A percentile compares a stretch with the other conserved stretches of the same genome.
Evolutionary conservation across 768 basidiomycete genomes (phyloP).

Genomic region (Pisolithus microcarpus): DNA sequence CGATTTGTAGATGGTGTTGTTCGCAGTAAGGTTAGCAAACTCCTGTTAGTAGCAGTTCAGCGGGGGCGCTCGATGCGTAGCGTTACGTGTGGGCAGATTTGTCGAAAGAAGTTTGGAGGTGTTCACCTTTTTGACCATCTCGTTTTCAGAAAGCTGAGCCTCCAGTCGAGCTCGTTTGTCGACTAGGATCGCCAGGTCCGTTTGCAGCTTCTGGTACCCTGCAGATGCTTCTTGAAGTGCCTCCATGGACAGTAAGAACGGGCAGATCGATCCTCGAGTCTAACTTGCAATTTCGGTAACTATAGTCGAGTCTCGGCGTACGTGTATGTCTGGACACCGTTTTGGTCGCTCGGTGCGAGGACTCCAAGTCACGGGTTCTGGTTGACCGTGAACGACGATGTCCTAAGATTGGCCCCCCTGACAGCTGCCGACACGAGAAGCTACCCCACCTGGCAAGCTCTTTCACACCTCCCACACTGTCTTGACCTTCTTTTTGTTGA

Average conservation of each 20-base stretch:
- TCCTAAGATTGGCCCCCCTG: no score
- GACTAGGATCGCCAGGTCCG: slow-evolving; percentile 62
- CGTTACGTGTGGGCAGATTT: no score
- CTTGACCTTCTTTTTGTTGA: neutral
- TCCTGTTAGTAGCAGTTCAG: slow-evolving; percentile 46
- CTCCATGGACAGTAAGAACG: slow-evolving; percentile 45
- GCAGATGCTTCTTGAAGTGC: slow-evolving; percentile 61
- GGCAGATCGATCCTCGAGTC: neutral
- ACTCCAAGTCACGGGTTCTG: no score
- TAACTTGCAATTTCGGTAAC: neutral
- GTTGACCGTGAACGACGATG: no score
- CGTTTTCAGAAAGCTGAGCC: slow-evolving; percentile 85
- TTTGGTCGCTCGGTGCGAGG: no score
- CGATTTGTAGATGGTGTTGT: slow-evolving; percentile 83
- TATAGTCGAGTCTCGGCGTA: no score
- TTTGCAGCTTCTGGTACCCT: slow-evolving; percentile 79
- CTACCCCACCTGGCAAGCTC: no score
- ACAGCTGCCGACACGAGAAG: no score
- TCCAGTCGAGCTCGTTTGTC: slow-evolving; percentile 85
- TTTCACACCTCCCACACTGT: neutral
- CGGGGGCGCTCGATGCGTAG: no score
- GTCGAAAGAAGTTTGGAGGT: no score
- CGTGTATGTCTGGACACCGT: no score
- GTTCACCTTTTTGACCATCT: slow-evolving; percentile 84
- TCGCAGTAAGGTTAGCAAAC: slow-evolving; percentile 62